Percentiles rank a stretch among this genome's conserved stretches.
These are phyloP conservation scores for Raphanus sativus DNA, from an alignment of 345 rosid genomes.

Conservation along the genomic window DNA sequence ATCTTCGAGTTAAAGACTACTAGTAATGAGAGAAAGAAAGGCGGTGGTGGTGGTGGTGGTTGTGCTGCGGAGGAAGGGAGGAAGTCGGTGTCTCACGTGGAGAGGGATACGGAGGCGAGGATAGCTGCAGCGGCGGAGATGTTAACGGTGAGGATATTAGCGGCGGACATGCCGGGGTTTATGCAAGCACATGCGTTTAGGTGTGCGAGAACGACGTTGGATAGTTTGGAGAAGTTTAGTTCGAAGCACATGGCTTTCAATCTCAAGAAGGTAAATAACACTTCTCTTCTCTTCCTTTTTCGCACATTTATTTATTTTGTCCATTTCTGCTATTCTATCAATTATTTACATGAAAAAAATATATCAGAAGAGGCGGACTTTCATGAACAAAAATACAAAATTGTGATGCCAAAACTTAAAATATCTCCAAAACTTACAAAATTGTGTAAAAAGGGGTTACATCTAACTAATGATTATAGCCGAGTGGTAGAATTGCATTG, in stretches of 20 bases:
- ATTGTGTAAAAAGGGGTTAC: neutral
- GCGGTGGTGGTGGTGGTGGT: constrained; percentile 11
- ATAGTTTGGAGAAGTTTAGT: constrained; percentile 78
- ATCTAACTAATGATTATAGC: neutral
- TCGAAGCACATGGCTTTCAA: constrained; percentile 78
- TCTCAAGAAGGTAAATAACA: constrained; percentile 73
- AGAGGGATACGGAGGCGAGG: constrained; percentile 60
- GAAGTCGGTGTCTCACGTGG: constrained; percentile 78
- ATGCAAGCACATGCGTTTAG: constrained; percentile 91
- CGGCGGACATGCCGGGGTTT: constrained; percentile 79
- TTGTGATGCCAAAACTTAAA: neutral
- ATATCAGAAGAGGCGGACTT: neutral
- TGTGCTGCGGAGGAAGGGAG: constrained; percentile 54
- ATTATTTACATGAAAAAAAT: neutral
- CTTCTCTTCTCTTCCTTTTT: neutral
- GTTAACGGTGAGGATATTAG: constrained; percentile 81
- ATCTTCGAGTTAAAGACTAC: constrained; percentile 33
- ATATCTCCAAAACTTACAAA: neutral
- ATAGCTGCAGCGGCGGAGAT: constrained; percentile 61
- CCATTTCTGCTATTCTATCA: neutral
- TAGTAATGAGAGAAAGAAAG: constrained; percentile 26
- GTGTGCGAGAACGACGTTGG: constrained; percentile 70
- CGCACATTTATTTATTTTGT: neutral
- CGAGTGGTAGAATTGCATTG: neutral
- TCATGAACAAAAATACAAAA: constrained; percentile 1